Percentiles rank a stretch among this genome's conserved stretches.
Conservation (phyloP, 768 basidiomycete genomes). For the Suillus sp. region DNA sequence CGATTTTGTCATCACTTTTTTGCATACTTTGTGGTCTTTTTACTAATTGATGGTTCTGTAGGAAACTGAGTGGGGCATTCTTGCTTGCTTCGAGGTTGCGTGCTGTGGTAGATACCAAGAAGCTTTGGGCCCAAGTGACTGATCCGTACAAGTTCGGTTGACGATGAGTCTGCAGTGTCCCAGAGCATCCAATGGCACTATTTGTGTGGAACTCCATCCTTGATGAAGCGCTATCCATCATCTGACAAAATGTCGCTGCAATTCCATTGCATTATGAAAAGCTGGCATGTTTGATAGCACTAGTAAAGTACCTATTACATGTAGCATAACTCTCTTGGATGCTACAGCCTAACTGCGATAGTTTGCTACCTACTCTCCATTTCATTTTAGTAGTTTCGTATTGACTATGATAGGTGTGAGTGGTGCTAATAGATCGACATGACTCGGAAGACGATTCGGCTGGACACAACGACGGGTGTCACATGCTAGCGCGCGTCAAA, state of each 20-base stretch:
- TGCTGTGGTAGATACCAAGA: conserved; percentile 71
- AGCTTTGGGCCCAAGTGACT: conserved; percentile 74
- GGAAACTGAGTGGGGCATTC: conserved; percentile 84
- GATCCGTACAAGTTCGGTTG: conserved; percentile 16
- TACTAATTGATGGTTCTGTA: conserved; percentile 28
- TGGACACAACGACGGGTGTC: too few relatives aligned
- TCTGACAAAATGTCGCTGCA: not conserved
- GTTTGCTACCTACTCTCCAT: too few relatives aligned
- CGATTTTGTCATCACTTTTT: not conserved
- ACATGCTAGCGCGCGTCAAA: too few relatives aligned
- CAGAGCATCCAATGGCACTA: not conserved
- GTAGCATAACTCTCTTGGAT: too few relatives aligned
- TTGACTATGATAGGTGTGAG: too few relatives aligned
- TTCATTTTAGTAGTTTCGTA: too few relatives aligned
- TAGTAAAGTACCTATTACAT: too few relatives aligned
- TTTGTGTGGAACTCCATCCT: not conserved
- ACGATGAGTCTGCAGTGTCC: not conserved
- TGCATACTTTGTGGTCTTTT: not conserved
- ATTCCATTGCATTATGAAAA: not conserved
- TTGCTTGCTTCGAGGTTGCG: conserved; percentile 74
- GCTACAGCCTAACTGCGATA: too few relatives aligned
- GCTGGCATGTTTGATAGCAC: too few relatives aligned
- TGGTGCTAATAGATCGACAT: too few relatives aligned
- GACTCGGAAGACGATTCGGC: too few relatives aligned
- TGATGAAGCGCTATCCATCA: not conserved